phyloP scores from a whole-genome alignment of 2,329 filamentous ascomycete species.

The Aspergillus caelatus region DNA sequence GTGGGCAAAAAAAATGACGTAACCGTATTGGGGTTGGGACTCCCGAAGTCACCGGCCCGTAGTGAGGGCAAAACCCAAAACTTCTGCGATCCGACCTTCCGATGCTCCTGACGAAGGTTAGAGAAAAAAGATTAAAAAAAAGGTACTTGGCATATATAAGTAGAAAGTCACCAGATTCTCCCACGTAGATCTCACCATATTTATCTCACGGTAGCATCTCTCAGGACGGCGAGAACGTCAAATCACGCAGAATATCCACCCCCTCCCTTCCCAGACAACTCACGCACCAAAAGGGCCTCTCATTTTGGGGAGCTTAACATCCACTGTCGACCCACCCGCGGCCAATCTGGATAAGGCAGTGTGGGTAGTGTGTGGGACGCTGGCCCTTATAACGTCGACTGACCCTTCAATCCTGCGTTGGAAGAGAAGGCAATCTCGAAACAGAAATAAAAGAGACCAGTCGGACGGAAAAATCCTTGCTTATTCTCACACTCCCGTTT shows the following conservation, averaged over 20 bases:
- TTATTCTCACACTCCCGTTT: conserved; percentile 2
- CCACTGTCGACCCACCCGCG: conserved; percentile 37
- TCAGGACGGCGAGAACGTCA: not conserved
- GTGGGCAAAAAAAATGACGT: conserved; percentile 19
- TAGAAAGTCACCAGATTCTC: conserved; percentile 1
- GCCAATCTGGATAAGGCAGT: conserved; percentile 33
- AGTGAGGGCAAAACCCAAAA: conserved; percentile 12
- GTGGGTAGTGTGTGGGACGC: conserved; percentile 37
- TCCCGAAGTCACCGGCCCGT: conserved; percentile 20
- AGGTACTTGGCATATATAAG: not conserved
- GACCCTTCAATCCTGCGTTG: conserved; percentile 22
- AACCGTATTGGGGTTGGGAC: conserved; percentile 5
- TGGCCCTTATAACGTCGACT: conserved; percentile 38
- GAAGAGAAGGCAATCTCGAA: conserved; percentile 7
- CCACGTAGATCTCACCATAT: not conserved
- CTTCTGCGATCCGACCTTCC: conserved; percentile 17
- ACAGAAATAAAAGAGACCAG: conserved; percentile 5
- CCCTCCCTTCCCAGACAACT: conserved; percentile 13
- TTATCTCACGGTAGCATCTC: conserved; percentile 21
- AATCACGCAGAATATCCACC: conserved; percentile 9
- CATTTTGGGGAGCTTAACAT: conserved; percentile 27
- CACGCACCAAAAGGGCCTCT: conserved; percentile 15
- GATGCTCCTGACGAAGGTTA: conserved; percentile 3
- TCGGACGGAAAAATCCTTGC: not conserved
- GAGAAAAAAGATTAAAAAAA: not conserved